Percentiles rank a stretch among this genome's conserved stretches.
Evolutionary conservation across 1,284 basidiomycete species (phyloP).

Genomic region (Tilletia setariae): DNA sequence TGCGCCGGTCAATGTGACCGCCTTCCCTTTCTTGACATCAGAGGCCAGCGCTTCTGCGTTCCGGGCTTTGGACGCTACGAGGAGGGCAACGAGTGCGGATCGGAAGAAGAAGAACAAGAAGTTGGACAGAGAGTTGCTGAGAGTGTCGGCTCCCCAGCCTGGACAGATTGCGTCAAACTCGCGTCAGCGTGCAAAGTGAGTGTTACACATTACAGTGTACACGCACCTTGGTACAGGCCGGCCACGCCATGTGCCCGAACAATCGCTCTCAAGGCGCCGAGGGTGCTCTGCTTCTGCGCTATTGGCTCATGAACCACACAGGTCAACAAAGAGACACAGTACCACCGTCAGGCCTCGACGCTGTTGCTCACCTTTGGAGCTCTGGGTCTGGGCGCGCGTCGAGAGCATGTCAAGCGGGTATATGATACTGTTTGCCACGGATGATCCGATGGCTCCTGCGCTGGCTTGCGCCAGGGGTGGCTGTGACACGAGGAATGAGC

Average conservation of each 20-base stretch:
- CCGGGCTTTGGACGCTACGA: background rate
- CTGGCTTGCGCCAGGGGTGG: constrained; percentile 58
- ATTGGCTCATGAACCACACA: background rate
- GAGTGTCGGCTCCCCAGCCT: constrained; percentile 55
- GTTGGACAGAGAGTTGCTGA: constrained; percentile 52
- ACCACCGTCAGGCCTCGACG: background rate
- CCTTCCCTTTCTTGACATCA: constrained; percentile 20
- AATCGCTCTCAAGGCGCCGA: constrained; percentile 33
- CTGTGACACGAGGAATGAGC: constrained; percentile 21
- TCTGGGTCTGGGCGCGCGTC: constrained; percentile 54
- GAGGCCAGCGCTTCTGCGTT: background rate
- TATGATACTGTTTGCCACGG: constrained; percentile 57
- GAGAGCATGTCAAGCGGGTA: constrained; percentile 59
- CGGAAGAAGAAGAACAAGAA: constrained; percentile 48
- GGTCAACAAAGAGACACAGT: background rate
- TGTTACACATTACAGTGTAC: too few species aligned
- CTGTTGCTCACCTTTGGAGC: constrained; percentile 13
- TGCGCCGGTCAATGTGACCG: constrained; percentile 43
- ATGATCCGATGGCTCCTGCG: constrained; percentile 56
- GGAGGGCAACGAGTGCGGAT: constrained; percentile 26
- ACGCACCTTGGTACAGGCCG: constrained; percentile 42
- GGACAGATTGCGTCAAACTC: background rate
- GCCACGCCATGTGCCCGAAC: constrained; percentile 33
- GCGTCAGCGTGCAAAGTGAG: background rate
- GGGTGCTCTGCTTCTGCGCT: constrained; percentile 21